Percentiles rank a stretch among this genome's conserved stretches.
These are phyloP conservation scores for Thalassiosira delicatula DNA, from an alignment of 352 stramenopile genomes.

Conservation along the genomic window DNA sequence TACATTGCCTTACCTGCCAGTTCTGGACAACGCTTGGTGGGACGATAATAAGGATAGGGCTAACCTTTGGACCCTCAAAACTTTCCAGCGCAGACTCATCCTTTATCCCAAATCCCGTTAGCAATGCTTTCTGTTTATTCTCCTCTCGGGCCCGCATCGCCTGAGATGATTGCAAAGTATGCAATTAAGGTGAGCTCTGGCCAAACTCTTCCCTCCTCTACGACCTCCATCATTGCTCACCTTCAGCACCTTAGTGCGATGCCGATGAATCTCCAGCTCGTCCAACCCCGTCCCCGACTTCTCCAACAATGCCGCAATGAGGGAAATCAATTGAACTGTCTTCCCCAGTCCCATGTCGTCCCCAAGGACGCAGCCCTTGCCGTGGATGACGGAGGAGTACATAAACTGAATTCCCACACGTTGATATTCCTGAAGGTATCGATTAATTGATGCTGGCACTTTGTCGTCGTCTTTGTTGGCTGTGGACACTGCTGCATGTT, in stretches of 20 bases:
- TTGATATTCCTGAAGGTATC: slow-evolving; percentile 84
- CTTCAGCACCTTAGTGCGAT: slow-evolving; percentile 53
- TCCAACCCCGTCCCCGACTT: slow-evolving; percentile 76
- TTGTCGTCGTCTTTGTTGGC: slow-evolving; percentile 34
- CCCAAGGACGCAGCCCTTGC: slow-evolving; percentile 79
- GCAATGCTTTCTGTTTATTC: too few relatives aligned
- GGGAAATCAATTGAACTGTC: slow-evolving; percentile 78
- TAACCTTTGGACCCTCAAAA: too few relatives aligned
- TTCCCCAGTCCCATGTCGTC: slow-evolving; percentile 77
- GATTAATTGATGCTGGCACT: slow-evolving; percentile 82
- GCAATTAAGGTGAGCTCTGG: too few relatives aligned
- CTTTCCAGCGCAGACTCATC: too few relatives aligned
- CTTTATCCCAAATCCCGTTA: too few relatives aligned
- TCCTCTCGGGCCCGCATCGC: too few relatives aligned
- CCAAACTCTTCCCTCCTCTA: too few relatives aligned
- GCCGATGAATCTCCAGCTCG: slow-evolving; percentile 50
- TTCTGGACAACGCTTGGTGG: too few relatives aligned
- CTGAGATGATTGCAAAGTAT: slow-evolving; percentile 10
- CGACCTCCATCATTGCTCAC: slow-evolving; percentile 8
- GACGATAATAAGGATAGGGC: too few relatives aligned
- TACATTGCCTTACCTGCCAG: too few relatives aligned
- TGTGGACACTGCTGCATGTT: slow-evolving; percentile 5
- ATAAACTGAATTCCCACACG: slow-evolving; percentile 82
- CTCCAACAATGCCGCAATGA: slow-evolving; percentile 79
- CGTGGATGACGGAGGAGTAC: slow-evolving; percentile 70